Conservation (phyloP, 2,329 filamentous ascomycete species). For the Juglanconis oblonga region DNA sequence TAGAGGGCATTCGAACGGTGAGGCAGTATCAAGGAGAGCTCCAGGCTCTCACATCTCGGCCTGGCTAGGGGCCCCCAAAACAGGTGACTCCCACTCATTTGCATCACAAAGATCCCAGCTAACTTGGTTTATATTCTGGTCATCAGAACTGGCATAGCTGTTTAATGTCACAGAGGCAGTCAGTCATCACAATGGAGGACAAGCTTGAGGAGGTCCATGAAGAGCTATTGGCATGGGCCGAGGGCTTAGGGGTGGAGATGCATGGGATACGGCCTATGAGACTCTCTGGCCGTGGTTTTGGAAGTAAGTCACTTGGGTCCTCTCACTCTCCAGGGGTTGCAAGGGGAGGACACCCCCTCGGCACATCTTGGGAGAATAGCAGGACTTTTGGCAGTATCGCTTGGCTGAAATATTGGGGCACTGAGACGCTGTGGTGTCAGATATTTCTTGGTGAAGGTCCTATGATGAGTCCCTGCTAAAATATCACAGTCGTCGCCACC, state of each 20-base stretch:
- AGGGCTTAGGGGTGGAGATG: slow-evolving; percentile 61
- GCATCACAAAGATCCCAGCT: not conserved
- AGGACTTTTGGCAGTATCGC: not conserved
- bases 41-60: not conserved
- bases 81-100: not conserved
- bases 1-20: too few species aligned
- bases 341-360: not conserved
- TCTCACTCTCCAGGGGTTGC: not conserved
- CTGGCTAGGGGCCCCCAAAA: not conserved
- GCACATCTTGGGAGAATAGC: not conserved
- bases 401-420: not conserved
- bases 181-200: slow-evolving; percentile 8
- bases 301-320: slow-evolving; percentile 30
- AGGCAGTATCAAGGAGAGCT: not conserved
- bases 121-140: not conserved
- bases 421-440: not conserved
- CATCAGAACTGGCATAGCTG: not conserved
- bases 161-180: not conserved
- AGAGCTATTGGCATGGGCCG: slow-evolving; percentile 67
- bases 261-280: slow-evolving; percentile 64
- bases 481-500: not conserved
- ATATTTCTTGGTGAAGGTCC: not conserved
- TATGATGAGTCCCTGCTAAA: not conserved
- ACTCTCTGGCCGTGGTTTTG: slow-evolving; percentile 72
- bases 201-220: slow-evolving; percentile 29